A percentile compares a stretch with the other conserved stretches of the same genome.
Conservation (phyloP, 1,284 basidiomycete genomes). For the Hortiboletus rubellus region DNA sequence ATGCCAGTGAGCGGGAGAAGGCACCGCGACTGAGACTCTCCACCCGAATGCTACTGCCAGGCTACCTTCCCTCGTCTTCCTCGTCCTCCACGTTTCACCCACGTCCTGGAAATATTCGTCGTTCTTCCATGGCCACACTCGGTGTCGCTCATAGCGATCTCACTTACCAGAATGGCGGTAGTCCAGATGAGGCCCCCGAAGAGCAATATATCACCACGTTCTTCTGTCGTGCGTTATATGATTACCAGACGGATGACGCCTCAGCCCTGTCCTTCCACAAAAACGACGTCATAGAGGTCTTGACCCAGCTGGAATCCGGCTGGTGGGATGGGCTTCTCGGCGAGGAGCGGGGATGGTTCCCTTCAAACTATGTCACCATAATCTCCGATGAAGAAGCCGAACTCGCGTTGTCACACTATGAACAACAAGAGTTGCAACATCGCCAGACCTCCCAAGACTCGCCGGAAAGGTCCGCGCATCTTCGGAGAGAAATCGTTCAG, state of each 20-base stretch:
- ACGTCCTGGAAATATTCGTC: slow-evolving; percentile 1
- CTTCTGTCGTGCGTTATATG: slow-evolving; percentile 91
- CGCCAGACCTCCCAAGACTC: slow-evolving; percentile 13
- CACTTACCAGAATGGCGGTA: slow-evolving; percentile 25
- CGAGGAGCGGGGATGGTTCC: slow-evolving; percentile 95
- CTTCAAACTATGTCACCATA: slow-evolving; percentile 88
- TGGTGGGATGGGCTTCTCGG: slow-evolving; percentile 99
- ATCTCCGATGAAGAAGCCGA: slow-evolving; percentile 83
- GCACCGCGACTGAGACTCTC: slow-evolving; percentile 8
- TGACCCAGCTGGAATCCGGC: slow-evolving; percentile 87
- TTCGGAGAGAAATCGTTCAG: slow-evolving; percentile 14
- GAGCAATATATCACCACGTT: slow-evolving; percentile 66
- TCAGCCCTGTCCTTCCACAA: slow-evolving; percentile 87
- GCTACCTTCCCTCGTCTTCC: slow-evolving; percentile 10
- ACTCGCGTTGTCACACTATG: slow-evolving; percentile 53
- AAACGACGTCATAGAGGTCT: slow-evolving; percentile 92
- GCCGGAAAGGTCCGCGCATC: slow-evolving; percentile 15
- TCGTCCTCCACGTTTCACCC: slow-evolving; percentile 11
- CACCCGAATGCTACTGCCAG: slow-evolving; percentile 20
- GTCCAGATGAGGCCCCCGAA: slow-evolving; percentile 40
- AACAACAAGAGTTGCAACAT: slow-evolving; percentile 35
- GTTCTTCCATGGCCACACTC: slow-evolving; percentile 29
- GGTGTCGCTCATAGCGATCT: slow-evolving; percentile 24
- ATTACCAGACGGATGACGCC: slow-evolving; percentile 85
- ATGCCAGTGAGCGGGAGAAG: slow-evolving; percentile 8